Conservation (phyloP, 2,329 filamentous ascomycete species). For the Tolypocladium amazonense region DNA sequence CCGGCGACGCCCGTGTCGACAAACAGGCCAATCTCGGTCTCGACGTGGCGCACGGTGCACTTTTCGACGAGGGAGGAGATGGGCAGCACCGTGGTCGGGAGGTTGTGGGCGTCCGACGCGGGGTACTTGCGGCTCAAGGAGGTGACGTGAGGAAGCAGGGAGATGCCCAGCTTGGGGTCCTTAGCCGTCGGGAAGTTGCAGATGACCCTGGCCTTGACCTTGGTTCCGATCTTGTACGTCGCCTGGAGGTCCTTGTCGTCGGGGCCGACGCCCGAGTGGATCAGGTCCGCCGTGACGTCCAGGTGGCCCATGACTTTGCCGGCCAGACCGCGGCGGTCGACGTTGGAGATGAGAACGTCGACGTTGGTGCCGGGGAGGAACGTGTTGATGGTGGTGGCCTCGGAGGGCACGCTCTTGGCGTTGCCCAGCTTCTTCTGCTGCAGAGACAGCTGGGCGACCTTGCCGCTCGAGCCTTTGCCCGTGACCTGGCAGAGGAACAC, state of each 20-base stretch:
- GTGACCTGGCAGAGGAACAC: slow-evolving; percentile 78
- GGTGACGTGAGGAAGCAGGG: slow-evolving; percentile 74
- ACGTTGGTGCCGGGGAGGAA: slow-evolving; percentile 89
- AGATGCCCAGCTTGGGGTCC: slow-evolving; percentile 76
- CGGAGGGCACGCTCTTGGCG: slow-evolving; percentile 52
- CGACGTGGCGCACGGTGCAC: slow-evolving; percentile 70
- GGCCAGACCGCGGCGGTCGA: slow-evolving; percentile 61
- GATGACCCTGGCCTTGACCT: slow-evolving; percentile 76
- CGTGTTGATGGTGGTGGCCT: slow-evolving; percentile 77
- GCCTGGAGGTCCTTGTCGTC: slow-evolving; percentile 60
- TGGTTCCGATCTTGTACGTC: slow-evolving; percentile 74
- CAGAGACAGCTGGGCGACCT: slow-evolving; percentile 77
- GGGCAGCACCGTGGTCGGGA: slow-evolving; percentile 50
- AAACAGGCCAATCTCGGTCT: slow-evolving; percentile 72
- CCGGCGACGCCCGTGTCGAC: slow-evolving; percentile 54
- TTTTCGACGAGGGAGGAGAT: slow-evolving; percentile 68
- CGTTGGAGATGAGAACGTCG: slow-evolving; percentile 72
- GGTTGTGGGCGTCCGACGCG: slow-evolving; percentile 24
- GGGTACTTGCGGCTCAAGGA: slow-evolving; percentile 43
- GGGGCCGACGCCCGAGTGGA: slow-evolving; percentile 73
- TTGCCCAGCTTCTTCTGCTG: slow-evolving; percentile 60
- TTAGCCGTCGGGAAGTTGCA: slow-evolving; percentile 76
- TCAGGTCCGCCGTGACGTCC: slow-evolving; percentile 79
- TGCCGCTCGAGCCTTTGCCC: slow-evolving; percentile 64
- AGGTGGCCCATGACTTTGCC: slow-evolving; percentile 90